Evolutionary conservation across 352 stramenopile genomes (phyloP), one percentile per base, ranked within the genome.

Genomic region (Plasmopara viticola): DNA sequence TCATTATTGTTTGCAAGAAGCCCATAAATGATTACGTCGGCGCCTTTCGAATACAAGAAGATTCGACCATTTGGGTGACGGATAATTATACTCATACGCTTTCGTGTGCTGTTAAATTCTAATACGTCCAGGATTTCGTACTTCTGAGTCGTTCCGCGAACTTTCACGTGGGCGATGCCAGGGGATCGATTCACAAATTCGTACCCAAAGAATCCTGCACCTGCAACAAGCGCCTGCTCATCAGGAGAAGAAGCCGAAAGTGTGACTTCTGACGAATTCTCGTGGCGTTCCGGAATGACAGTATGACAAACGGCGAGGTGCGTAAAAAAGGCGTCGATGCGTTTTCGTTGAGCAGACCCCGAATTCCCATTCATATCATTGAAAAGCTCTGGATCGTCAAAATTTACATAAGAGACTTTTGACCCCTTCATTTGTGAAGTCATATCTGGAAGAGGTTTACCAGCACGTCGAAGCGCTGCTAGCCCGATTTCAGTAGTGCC

Each of bases 281-380:
- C 51, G 77, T 86, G 58, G 70, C 90, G 88, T 70, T 99, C 96
- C 0, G 97, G 94, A 41, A 99, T 97, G 46, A 99, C 95, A 5
- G 96, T 98, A 72, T 99, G 91, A 60, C 90, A 97, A 6, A 97
- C 71, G 0, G 90, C 83, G 15, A 98, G 49, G 58, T 90, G 86
- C 34, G 57, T 84, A 51, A 80, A 95, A 58, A 89, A 98, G 51
- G 63, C 84, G 33, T 92, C 69, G 13, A 89, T 84, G 0, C 73
- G 61, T 25, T 70, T 56, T 42, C 83, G 53, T 49, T 91, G 81
- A 8, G 64, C 51, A 0, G 46, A 49, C 2, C 72, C 79, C 0
- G 79, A 76, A 12, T 64, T 64, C 7, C 72, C 78, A 29, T 90
- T 72, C 56, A 88, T 78, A 33, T 90, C 68, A 6, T 78, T 71